Conservation (phyloP, 2,329 filamentous ascomycete species). For the Pseudogymnoascus sp. region DNA sequence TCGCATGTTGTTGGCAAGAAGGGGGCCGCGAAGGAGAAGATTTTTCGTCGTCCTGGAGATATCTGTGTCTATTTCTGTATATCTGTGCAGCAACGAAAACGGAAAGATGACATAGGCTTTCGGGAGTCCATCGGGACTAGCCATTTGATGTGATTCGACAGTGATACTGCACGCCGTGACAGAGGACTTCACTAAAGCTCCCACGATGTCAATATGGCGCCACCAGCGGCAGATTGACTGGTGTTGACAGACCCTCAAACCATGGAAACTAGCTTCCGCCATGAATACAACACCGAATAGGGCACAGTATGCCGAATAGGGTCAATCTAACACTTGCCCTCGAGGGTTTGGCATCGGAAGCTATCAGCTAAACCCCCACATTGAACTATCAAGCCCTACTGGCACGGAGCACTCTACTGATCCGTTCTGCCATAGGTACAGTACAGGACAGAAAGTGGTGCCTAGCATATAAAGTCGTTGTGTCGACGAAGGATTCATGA, state of each 20-base stretch:
- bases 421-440: not conserved
- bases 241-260: not conserved
- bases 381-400: not conserved
- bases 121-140: conserved; percentile 2
- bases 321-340: not conserved
- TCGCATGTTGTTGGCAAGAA: not conserved
- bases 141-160: conserved; percentile 1
- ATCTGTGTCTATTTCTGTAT: not conserved
- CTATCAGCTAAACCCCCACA: not conserved
- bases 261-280: not conserved
- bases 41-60: not conserved
- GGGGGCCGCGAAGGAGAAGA: not conserved
- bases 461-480: not conserved
- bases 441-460: not conserved
- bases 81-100: not conserved
- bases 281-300: not conserved
- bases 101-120: conserved; percentile 3
- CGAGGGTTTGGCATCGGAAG: not conserved
- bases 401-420: not conserved
- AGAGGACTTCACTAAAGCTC: not conserved
- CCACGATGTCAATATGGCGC: not conserved
- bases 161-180: not conserved
- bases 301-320: not conserved
- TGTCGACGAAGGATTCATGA: not conserved
- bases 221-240: not conserved